These are phyloP conservation scores for Raddia distichophylla DNA, from an alignment of 176 grass and related monocot species.

Conservation along the genomic window DNA sequence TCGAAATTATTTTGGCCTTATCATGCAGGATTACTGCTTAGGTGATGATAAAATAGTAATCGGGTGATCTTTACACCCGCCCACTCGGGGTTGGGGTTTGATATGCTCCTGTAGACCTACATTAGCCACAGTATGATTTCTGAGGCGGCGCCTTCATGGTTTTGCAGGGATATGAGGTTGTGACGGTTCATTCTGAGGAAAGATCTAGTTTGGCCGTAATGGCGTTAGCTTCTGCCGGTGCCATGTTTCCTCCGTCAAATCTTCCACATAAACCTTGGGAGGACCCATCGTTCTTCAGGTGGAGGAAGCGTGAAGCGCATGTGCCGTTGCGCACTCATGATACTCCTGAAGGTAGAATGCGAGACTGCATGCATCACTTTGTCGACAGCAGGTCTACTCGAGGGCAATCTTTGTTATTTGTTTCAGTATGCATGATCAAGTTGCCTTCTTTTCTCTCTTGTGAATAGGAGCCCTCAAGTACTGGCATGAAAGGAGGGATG, in stretches of 20 bases:
- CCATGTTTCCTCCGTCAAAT: constrained; percentile 37
- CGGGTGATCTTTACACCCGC: not conserved
- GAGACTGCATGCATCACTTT: not conserved
- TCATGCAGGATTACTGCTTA: not conserved
- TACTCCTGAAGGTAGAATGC: constrained; percentile 64
- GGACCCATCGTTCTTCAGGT: constrained; percentile 88
- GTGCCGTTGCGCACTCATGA: constrained; percentile 84
- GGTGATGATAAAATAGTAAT: not conserved
- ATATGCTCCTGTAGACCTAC: not conserved
- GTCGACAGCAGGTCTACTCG: not conserved
- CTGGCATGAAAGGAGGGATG: constrained; percentile 83
- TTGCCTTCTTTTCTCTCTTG: constrained; percentile 5
- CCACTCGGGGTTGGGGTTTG: not conserved
- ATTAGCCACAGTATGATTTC: not conserved
- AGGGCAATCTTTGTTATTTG: not conserved
- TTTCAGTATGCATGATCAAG: not conserved
- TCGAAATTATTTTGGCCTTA: not conserved
- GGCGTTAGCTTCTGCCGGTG: constrained; percentile 46
- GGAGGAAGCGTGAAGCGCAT: constrained; percentile 93
- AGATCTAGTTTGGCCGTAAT: constrained; percentile 36
- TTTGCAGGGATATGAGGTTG: constrained; percentile 29
- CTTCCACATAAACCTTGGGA: constrained; percentile 70
- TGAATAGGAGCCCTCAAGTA: constrained; percentile 77
- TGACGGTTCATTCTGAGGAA: constrained; percentile 19
- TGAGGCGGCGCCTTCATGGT: not conserved